phyloP scores from a whole-genome alignment of 345 rosid species.

The Gossypium stocksii region DNA sequence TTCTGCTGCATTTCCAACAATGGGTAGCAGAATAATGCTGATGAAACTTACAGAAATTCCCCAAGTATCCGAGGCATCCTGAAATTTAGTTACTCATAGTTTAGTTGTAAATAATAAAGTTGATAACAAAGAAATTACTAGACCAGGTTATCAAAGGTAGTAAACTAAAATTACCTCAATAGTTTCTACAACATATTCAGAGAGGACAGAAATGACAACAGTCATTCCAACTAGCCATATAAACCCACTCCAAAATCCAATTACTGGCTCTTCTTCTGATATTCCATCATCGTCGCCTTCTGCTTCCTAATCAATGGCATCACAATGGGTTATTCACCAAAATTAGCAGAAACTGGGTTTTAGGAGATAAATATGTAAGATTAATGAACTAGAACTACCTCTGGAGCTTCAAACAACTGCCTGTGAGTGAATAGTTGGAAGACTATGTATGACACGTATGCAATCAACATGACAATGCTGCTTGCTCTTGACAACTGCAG shows the following conservation, averaged over 20 bases:
- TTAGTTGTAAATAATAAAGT: too few relatives aligned
- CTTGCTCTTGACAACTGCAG: slow-evolving; percentile 71
- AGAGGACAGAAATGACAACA: slow-evolving; percentile 58
- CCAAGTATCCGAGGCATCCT: slow-evolving; percentile 88
- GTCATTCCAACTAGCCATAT: slow-evolving; percentile 93
- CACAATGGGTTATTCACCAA: neutral
- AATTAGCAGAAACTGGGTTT: neutral
- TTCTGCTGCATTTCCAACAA: slow-evolving; percentile 96
- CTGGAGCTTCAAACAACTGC: slow-evolving; percentile 56
- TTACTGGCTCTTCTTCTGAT: slow-evolving; percentile 54
- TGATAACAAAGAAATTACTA: neutral
- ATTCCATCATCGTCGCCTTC: slow-evolving; percentile 36
- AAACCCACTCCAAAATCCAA: slow-evolving; percentile 87
- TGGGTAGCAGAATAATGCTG: slow-evolving; percentile 84
- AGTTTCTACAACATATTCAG: slow-evolving; percentile 76
- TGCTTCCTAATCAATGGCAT: slow-evolving; percentile 36
- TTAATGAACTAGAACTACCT: slow-evolving; percentile 23
- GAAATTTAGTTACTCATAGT: neutral
- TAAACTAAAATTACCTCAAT: slow-evolving; percentile 54
- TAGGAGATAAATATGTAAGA: neutral
- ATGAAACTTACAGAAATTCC: slow-evolving; percentile 92
- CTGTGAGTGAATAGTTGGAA: slow-evolving; percentile 83
- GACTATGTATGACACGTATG: slow-evolving; percentile 58
- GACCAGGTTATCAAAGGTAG: neutral
- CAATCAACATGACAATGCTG: slow-evolving; percentile 83